phyloP scores from a whole-genome alignment of 1,284 basidiomycete genomes.

The Trametes hirsuta region DNA sequence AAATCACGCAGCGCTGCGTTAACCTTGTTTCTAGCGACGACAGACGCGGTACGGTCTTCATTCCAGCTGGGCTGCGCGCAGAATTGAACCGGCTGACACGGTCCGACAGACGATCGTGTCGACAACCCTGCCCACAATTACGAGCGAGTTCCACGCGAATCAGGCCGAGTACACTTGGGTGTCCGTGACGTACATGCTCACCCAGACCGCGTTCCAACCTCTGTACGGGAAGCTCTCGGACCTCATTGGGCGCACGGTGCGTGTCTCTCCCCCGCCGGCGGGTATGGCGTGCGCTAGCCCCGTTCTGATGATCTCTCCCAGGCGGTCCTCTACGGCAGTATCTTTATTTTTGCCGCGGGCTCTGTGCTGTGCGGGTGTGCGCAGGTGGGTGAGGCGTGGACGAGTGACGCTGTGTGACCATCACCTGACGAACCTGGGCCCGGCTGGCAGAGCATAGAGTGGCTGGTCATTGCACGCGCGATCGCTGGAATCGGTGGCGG shows the following conservation, averaged over 20 bases:
- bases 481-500: constrained; percentile 77
- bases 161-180: constrained; percentile 83
- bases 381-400: constrained; percentile 45
- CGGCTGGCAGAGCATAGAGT: constrained; percentile 55
- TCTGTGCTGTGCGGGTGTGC: constrained; percentile 74
- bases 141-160: constrained; percentile 64
- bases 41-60: constrained; percentile 65
- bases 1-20: constrained; percentile 60
- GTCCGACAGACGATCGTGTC: constrained; percentile 74
- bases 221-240: constrained; percentile 79
- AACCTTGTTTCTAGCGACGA: constrained; percentile 79
- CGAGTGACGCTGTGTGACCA: neutral
- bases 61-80: constrained; percentile 1
- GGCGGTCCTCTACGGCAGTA: constrained; percentile 69
- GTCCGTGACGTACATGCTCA: constrained; percentile 78
- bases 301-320: constrained; percentile 34
- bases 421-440: constrained; percentile 4
- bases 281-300: constrained; percentile 1
- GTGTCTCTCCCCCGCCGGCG: constrained; percentile 14
- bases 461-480: constrained; percentile 57
- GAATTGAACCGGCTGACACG: constrained; percentile 21
- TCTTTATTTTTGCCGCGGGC: constrained; percentile 69
- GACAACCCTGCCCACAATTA: constrained; percentile 77
- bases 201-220: constrained; percentile 81
- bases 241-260: constrained; percentile 72